Conservation (phyloP, 2,329 filamentous ascomycete genomes). For the Onygenales sp. region DNA sequence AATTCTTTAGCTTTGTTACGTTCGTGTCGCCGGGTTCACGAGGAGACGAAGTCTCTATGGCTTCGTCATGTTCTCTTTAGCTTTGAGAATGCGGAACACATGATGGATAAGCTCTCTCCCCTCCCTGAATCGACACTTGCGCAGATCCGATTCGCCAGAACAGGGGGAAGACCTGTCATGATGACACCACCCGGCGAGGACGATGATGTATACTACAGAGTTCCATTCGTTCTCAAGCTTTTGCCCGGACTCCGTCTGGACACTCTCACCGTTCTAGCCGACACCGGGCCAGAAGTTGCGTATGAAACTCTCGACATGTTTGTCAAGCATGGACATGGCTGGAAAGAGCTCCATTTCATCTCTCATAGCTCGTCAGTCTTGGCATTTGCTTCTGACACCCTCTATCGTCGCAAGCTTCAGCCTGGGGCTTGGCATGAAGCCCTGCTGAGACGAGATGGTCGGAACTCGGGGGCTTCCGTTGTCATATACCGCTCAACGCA, state of each 20-base stretch:
- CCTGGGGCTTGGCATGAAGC: conserved; percentile 10
- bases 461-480: conserved; percentile 10
- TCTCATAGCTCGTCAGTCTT: conserved; percentile 10
- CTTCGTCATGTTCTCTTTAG: conserved; percentile 8
- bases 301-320: conserved; percentile 12
- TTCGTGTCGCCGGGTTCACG: conserved; percentile 9
- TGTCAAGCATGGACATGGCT: conserved; percentile 11
- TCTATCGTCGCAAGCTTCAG: conserved; percentile 9
- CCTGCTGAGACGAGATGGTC: conserved; percentile 8
- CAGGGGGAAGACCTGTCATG: background rate
- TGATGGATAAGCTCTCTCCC: conserved; percentile 9
- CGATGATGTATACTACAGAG: conserved; percentile 8
- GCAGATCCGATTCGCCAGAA: conserved; percentile 11
- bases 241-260: conserved; percentile 11
- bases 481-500: conserved; percentile 11
- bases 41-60: conserved; percentile 8
- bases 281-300: background rate
- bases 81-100: conserved; percentile 5
- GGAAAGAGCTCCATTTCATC: conserved; percentile 13
- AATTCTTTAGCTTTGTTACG: conserved; percentile 11
- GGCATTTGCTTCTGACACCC: background rate
- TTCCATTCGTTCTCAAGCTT: conserved; percentile 11
- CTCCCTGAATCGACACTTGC: conserved; percentile 6
- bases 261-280: conserved; percentile 9
- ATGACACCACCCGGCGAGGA: background rate